These are phyloP conservation scores for Podospora fimiseda DNA, from an alignment of 495 filamentous ascomycete genomes.

Conservation along the genomic window DNA sequence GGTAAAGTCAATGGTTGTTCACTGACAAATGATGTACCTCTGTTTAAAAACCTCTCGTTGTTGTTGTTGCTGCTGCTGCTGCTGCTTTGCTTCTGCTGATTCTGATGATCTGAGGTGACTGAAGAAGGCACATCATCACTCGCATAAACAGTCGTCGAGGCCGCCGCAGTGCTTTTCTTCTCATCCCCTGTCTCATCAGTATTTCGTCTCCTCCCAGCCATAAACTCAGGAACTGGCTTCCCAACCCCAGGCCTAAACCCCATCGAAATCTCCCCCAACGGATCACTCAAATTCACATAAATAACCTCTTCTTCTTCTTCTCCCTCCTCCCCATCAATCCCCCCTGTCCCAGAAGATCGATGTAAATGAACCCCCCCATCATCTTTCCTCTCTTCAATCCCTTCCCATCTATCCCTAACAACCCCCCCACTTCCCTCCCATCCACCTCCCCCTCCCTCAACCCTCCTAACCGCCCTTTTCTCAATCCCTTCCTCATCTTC, in stretches of 20 bases:
- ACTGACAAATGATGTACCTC: slow-evolving; percentile 21
- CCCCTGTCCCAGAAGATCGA: not conserved
- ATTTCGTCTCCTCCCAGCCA: not conserved
- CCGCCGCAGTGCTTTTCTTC: no score
- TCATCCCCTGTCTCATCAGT: not conserved
- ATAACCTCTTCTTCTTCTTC: slow-evolving; percentile 19
- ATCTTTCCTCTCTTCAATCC: slow-evolving; percentile 9
- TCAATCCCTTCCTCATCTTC: slow-evolving; percentile 13
- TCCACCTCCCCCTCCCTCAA: slow-evolving; percentile 25
- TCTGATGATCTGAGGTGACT: no score
- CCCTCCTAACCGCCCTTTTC: slow-evolving; percentile 22
- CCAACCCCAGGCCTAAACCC: slow-evolving; percentile 37
- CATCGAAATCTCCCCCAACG: slow-evolving; percentile 25
- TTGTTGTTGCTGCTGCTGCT: not conserved
- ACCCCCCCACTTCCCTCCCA: slow-evolving; percentile 11
- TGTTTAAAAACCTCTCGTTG: slow-evolving; percentile 1
- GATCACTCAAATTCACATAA: slow-evolving; percentile 38
- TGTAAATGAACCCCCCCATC: slow-evolving; percentile 11
- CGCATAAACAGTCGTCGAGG: no score
- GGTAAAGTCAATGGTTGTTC: slow-evolving; percentile 27
- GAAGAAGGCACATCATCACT: no score
- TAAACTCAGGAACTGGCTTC: slow-evolving; percentile 38
- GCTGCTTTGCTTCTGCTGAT: no score
- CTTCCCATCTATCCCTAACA: slow-evolving; percentile 9
- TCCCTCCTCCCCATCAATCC: slow-evolving; percentile 3